Evolutionary conservation across 441 rosid genomes (phyloP).

Genomic region (Melastoma candidum): DNA sequence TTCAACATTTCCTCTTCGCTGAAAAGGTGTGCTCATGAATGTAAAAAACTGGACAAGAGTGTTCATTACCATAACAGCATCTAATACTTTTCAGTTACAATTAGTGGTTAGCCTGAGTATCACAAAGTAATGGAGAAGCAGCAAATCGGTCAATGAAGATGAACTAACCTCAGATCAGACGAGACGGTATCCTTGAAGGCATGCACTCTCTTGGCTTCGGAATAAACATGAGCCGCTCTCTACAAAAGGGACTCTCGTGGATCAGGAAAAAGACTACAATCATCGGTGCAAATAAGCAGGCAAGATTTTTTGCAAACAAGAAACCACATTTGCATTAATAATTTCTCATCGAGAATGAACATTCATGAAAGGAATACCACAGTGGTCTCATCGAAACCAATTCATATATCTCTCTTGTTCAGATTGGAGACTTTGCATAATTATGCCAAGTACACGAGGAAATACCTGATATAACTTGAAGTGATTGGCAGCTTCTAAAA

Average conservation of each 20-base stretch:
- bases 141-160: neutral
- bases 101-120: no score
- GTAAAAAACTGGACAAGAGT: no score
- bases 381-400: no score
- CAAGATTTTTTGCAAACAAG: neutral
- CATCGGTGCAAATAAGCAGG: neutral
- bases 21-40: conserved; percentile 9
- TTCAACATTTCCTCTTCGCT: conserved; percentile 74
- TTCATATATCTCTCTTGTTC: no score
- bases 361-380: neutral
- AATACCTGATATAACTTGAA: conserved; percentile 82
- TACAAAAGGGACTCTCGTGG: conserved; percentile 17
- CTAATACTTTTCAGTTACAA: no score
- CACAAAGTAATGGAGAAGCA: neutral
- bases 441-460: neutral
- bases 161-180: conserved; percentile 49
- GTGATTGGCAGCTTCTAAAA: conserved; percentile 63
- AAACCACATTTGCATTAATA: neutral
- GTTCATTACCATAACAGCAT: no score
- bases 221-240: conserved; percentile 91
- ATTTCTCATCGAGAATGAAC: neutral
- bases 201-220: conserved; percentile 76
- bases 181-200: conserved; percentile 74
- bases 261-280: neutral
- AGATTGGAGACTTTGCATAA: no score